phyloP scores from a whole-genome alignment of 1,284 basidiomycete species.

The Cryptococcus sp. region DNA sequence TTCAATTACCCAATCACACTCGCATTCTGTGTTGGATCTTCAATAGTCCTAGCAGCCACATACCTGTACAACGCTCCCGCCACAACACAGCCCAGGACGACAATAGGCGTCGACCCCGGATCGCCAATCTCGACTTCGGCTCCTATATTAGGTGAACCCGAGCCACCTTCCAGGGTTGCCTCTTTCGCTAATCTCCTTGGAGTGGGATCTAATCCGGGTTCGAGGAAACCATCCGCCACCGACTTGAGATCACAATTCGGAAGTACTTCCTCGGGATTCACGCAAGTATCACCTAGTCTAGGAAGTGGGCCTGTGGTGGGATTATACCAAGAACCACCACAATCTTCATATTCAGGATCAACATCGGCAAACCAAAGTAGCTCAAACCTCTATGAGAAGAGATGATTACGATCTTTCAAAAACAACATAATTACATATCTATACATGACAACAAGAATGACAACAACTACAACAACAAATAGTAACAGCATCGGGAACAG shows the following conservation, averaged over 20 bases:
- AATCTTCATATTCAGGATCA: too few relatives aligned
- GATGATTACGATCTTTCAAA: too few relatives aligned
- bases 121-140: slow-evolving; percentile 41
- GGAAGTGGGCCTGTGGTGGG: too few relatives aligned
- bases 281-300: not conserved
- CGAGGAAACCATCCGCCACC: slow-evolving; percentile 11
- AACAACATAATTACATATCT: too few relatives aligned
- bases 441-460: too few relatives aligned
- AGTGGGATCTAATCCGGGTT: slow-evolving; percentile 8
- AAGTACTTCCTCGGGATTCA: not conserved
- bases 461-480: too few relatives aligned
- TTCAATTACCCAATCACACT: slow-evolving; percentile 83
- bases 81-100: slow-evolving; percentile 13
- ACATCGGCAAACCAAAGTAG: too few relatives aligned
- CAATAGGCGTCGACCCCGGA: slow-evolving; percentile 40
- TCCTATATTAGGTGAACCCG: slow-evolving; percentile 45
- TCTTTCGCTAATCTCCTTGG: slow-evolving; percentile 39
- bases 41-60: slow-evolving; percentile 77
- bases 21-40: slow-evolving; percentile 75
- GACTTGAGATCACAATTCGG: slow-evolving; percentile 5
- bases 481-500: too few relatives aligned
- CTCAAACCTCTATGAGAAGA: too few relatives aligned
- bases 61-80: slow-evolving; percentile 69
- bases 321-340: too few relatives aligned
- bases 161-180: slow-evolving; percentile 33